Evolutionary conservation across 2,329 filamentous ascomycete species (phyloP).

Genomic region (Talaromyces islandicus): DNA sequence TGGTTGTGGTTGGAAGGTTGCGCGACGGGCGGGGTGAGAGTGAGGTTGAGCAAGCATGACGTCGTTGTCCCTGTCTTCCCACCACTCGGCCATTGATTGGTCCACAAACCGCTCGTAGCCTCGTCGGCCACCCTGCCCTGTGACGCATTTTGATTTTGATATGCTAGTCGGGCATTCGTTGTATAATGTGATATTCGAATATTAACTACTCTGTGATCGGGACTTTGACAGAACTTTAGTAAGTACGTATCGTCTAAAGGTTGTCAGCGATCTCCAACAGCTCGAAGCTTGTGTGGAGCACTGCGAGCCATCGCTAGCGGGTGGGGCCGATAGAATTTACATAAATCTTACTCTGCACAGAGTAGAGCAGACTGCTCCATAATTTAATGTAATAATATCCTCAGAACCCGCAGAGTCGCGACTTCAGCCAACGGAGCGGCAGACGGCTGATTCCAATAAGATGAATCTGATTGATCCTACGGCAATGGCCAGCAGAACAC

Average conservation of each 20-base stretch:
- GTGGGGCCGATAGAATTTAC: background rate
- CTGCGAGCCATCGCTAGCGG: background rate
- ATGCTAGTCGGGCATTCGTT: background rate
- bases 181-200: background rate
- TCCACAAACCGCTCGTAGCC: background rate
- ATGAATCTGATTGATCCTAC: background rate
- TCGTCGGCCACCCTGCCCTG: background rate
- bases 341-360: too few relatives aligned
- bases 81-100: background rate
- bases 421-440: background rate
- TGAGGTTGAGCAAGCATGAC: conserved; percentile 3
- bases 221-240: background rate
- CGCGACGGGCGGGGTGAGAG: background rate
- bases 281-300: background rate
- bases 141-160: background rate
- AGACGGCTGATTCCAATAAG: too few relatives aligned
- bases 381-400: too few relatives aligned
- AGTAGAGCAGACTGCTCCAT: background rate
- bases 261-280: background rate
- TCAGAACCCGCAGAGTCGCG: background rate
- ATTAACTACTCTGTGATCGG: background rate
- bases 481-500: background rate
- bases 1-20: background rate
- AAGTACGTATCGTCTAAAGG: background rate
- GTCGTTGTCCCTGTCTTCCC: conserved; percentile 6